Evolutionary conservation across 768 basidiomycete species (phyloP), one percentile per base, ranked within the genome.

Genomic region (Mycena olivaceomarginata): DNA sequence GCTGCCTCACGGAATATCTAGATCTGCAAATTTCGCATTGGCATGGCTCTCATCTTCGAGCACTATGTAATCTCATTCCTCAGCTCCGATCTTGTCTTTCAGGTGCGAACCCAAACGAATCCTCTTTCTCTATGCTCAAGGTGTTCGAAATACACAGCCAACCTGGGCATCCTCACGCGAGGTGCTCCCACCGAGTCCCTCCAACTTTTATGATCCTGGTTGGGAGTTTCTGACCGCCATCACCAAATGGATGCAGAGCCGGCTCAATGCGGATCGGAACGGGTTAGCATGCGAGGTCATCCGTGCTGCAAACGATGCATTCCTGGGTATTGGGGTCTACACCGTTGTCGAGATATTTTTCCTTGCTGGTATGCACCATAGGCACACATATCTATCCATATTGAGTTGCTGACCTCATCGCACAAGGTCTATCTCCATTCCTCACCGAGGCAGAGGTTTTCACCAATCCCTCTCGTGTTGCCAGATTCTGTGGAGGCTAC

Each of bases 1-100:
- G n/a, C n/a, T n/a, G n/a, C n/a, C n/a, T n/a, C n/a, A n/a, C n/a
- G n/a, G n/a, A n/a, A n/a, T n/a, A n/a, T n/a, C n/a, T n/a, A n/a
- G n/a, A n/a, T n/a, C n/a, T n/a, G n/a, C n/a, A n/a, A 65, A 65
- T 65, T 65, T 31, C 13, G 31, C 5, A 22, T 65, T 65, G 63
- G 40, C 8, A 65, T 65, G 13, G 63, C 63, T 39, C 43, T 65
- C 9, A 39, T 65, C 18, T 65, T 65, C 16, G n/a, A 40, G 63
- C 2, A 65, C 37, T 20, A 45, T 20, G 63, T 40, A 10, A 18
- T 65, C 16, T 43, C 37, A 13, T 65, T 65, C 39, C 43, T 65
- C 10, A 65, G 63, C 39, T 40, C 63, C 1, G 63, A 65, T 65
- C 39, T 40, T 65, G n/a, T 65, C 31, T 65, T 65, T 31, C 63